Evolutionary conservation across 2,329 filamentous ascomycete genomes (phyloP).

Genomic region (Fusarium verrucosum): DNA sequence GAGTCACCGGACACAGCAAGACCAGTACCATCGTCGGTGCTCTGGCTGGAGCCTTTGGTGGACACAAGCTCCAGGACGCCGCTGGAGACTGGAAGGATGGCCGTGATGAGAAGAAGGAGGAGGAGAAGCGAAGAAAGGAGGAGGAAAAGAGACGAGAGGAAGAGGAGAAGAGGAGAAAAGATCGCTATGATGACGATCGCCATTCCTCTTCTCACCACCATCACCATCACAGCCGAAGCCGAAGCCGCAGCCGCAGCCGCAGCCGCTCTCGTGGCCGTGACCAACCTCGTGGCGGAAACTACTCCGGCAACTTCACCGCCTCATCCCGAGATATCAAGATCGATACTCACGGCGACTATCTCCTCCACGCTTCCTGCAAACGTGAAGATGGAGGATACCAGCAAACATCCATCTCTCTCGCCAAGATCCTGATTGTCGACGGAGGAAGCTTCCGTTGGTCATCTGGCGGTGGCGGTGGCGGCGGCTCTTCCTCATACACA

Average conservation of each 20-base stretch:
- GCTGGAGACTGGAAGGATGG: slow-evolving; percentile 53
- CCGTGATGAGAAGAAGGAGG: slow-evolving; percentile 49
- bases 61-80: slow-evolving; percentile 54
- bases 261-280: slow-evolving; percentile 7
- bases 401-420: slow-evolving; percentile 49
- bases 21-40: slow-evolving; percentile 52
- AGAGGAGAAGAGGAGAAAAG: slow-evolving; percentile 41
- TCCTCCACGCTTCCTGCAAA: slow-evolving; percentile 49
- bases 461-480: slow-evolving; percentile 36
- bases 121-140: slow-evolving; percentile 42
- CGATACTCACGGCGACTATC: slow-evolving; percentile 48
- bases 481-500: slow-evolving; percentile 43
- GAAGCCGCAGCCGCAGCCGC: not conserved
- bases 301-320: slow-evolving; percentile 49
- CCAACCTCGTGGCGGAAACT: slow-evolving; percentile 33
- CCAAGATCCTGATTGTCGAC: slow-evolving; percentile 50
- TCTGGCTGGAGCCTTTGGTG: slow-evolving; percentile 53
- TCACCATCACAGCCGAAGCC: not conserved
- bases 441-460: slow-evolving; percentile 52
- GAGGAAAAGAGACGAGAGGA: slow-evolving; percentile 30
- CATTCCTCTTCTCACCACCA: slow-evolving; percentile 1
- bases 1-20: slow-evolving; percentile 45
- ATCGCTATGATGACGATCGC: slow-evolving; percentile 21
- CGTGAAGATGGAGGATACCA: slow-evolving; percentile 48
- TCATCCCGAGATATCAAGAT: slow-evolving; percentile 50